These are phyloP conservation scores for Leptomonas pyrrhocoris DNA, from an alignment of 208 protist genomes.

Conservation along the genomic window DNA sequence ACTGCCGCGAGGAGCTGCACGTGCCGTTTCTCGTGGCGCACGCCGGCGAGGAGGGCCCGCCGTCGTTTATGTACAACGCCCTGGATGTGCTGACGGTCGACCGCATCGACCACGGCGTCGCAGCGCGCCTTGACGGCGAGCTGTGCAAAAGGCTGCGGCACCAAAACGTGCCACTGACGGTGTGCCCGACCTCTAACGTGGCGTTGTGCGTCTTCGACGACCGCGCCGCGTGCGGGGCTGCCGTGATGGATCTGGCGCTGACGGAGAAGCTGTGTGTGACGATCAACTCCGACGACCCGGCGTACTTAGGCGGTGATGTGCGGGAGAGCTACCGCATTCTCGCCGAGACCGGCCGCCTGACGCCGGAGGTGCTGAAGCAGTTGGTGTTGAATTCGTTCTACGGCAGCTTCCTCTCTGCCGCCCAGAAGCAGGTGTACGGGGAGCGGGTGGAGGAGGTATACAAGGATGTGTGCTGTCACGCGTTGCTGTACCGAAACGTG, in stretches of 20 bases:
- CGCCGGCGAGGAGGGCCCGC: conserved; percentile 60
- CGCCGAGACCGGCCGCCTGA: conserved; percentile 34
- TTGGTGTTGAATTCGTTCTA: conserved; percentile 46
- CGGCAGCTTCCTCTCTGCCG: conserved; percentile 38
- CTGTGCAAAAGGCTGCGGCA: conserved; percentile 32
- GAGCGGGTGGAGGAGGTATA: conserved; percentile 34
- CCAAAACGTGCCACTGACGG: conserved; percentile 41
- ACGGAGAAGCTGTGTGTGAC: conserved; percentile 43
- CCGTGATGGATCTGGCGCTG: conserved; percentile 35
- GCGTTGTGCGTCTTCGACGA: conserved; percentile 43
- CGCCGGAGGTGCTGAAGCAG: conserved; percentile 34
- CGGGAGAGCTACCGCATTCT: conserved; percentile 48
- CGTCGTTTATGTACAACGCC: conserved; percentile 36
- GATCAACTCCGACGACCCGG: conserved; percentile 67
- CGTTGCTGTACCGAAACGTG: conserved; percentile 5
- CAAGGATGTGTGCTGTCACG: conserved; percentile 21
- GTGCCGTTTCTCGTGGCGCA: conserved; percentile 49
- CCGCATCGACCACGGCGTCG: conserved; percentile 61
- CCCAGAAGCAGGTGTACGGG: conserved; percentile 35
- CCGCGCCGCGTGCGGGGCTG: conserved; percentile 21
- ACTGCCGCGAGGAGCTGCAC: conserved; percentile 45
- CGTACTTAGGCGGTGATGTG: conserved; percentile 62
- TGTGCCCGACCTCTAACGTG: conserved; percentile 67
- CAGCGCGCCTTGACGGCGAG: conserved; percentile 26
- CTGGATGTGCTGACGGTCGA: conserved; percentile 41